A percentile compares a stretch with the other conserved stretches of the same genome.
These are phyloP conservation scores for Malassezia pachydermatis DNA, from an alignment of 1,284 basidiomycete species.

Conservation along the genomic window DNA sequence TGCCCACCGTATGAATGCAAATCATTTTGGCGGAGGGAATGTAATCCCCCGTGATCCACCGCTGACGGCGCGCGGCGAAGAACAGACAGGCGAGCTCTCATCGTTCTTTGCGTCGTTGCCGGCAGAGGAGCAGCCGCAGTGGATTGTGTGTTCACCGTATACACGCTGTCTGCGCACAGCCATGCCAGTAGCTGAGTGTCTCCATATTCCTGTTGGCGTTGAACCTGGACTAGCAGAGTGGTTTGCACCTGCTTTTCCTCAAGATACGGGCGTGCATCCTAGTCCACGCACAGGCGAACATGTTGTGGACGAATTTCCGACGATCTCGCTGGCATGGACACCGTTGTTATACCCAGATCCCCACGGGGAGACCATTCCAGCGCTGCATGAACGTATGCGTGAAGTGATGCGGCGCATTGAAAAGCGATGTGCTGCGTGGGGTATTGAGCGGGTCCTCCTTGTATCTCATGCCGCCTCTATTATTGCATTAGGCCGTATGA, in stretches of 20 bases:
- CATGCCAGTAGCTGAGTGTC: constrained; percentile 56
- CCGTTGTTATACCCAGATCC: constrained; percentile 61
- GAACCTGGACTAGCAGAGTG: constrained; percentile 72
- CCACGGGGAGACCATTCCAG: constrained; percentile 60
- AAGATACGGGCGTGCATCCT: constrained; percentile 51
- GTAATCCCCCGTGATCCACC: constrained; percentile 61
- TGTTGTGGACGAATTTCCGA: constrained; percentile 61
- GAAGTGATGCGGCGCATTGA: constrained; percentile 52
- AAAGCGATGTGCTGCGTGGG: constrained; percentile 23
- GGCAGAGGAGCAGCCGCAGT: constrained; percentile 60
- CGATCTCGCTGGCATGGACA: constrained; percentile 53
- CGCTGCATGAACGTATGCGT: constrained; percentile 58
- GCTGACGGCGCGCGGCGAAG: constrained; percentile 63
- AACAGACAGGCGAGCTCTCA: constrained; percentile 66
- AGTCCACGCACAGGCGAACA: constrained; percentile 48
- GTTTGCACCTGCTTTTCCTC: constrained; percentile 61
- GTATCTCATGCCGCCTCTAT: constrained; percentile 69
- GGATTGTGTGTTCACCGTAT: constrained; percentile 54
- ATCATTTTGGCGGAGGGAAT: constrained; percentile 51
- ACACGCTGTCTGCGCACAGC: constrained; percentile 75
- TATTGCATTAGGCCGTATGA: constrained; percentile 60
- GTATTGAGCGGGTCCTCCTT: constrained; percentile 56
- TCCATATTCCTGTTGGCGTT: constrained; percentile 61
- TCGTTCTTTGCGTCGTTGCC: constrained; percentile 60
- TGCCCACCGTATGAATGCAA: constrained; percentile 45